Evolutionary conservation across 148 eudicot genomes (phyloP), one percentile per base, ranked within the genome.

Genomic region (Camellia japonica): DNA sequence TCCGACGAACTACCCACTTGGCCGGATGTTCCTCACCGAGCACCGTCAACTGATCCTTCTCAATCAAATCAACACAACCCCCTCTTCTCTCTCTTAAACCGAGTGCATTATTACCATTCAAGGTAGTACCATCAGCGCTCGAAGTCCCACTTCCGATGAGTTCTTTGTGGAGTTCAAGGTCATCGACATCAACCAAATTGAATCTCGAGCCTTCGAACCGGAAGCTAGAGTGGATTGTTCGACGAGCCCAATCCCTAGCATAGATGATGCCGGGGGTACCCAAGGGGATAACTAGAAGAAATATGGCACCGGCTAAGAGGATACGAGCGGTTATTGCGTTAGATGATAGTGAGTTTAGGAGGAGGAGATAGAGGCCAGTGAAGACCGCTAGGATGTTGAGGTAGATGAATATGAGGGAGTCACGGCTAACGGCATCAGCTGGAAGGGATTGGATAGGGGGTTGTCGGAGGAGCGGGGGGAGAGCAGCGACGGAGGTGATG

Each of bases 21-120:
- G 92, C 93, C 20, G 84, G 75, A 79, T 94, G 98, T 73, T 94
- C 98, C 81, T 94, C 92, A 14, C 94, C 93, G 12, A 94, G 93
- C 89, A 87, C 86, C 14, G 83, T 41, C 86, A 94, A 79, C 82
- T 77, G 90, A 82, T 91, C 88, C 68, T 84, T 86, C 56, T 62
- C 83, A 5, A 91, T 77, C 47, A 94, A 44, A 52, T 71, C 56
- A 23, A 38, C 83, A 51, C 87, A 87, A 58, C 90, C 84, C 42
- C 79, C 84, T 20, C 83, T 82, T 67, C n/a, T 70, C 19, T 61
- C 80, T 68, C 66, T 80, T 83, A 84, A 38, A 42, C 70, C 71
- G 68, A 41, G 74, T 70, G 14, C 62, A n/a, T 23, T 4, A 49
- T 49, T 65, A n/a, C 80, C 69, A 49, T 16, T 16, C 38, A 54